Base-by-base conservation (phyloP, 2,329 filamentous ascomycete species). In the Colletotrichum phormii region DNA sequence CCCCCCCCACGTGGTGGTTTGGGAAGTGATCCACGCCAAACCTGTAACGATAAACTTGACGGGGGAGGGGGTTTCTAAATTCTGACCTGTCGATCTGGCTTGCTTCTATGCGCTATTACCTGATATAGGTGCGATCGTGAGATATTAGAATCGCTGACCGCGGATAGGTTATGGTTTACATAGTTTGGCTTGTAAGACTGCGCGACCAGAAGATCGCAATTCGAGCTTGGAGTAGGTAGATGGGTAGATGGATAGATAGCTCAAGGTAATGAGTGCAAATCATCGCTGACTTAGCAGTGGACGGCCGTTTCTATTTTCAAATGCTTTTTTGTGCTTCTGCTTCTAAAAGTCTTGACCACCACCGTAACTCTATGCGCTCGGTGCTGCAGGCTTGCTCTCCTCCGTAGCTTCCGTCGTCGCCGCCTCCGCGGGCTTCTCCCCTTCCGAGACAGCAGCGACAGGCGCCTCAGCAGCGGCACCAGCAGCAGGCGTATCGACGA, bases 381-480 rank as follows among this genome's bases (percentile, higher is more conserved):
- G 55, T n/a, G 46, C 61, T n/a, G 46, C 61, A 15, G 73, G 62
- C 65, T 77, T 75, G 53, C 46, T 72, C 65, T 77, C 67, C 61
- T 73, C 72, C 37, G 74, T 55, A 8, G 37, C 37, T 18, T 42
- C 37, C 37, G 37, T 42, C 15, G 37, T 37, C 12, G 13, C 15
- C 37, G 37, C 37, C 54, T 46, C 64, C 18, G 57, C 62, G 11
- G 57, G 61, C 71, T 73, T 71, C 9, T 61, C 63, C 26, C 55
- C 68, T 59, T 67, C 55, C 8, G 49, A n/a, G 22, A 37, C 42
- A 46, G 46, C 65, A n/a, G 60, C 66, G 54, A 29, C 66, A 11
- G 66, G 63, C 18, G 68, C 60, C 37, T 67, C 74, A 12, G 42
- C 67, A 31, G 60, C 42, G 18, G 66, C 63, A 13, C 37, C 65